Percentiles rank a stretch among this genome's conserved stretches.
Evolutionary conservation across 2,329 filamentous ascomycete species (phyloP).

Genomic region (Penicillium griseofulvum): DNA sequence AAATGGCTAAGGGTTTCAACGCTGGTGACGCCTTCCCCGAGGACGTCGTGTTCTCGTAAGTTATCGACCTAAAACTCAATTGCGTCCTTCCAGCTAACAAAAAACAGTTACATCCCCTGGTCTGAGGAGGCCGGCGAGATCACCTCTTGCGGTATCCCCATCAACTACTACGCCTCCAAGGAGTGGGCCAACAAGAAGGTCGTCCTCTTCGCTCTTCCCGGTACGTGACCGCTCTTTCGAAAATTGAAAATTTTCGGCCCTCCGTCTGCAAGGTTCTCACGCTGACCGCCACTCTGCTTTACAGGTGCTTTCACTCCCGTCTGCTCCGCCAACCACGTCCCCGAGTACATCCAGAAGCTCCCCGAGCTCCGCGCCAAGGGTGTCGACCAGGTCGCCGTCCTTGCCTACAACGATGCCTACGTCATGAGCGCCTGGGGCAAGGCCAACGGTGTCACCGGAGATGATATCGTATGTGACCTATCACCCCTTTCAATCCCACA

Average conservation of each 20-base stretch:
- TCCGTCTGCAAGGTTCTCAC: constrained; percentile 7
- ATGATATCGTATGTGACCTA: constrained; percentile 58
- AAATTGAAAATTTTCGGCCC: not conserved
- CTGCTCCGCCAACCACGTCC: constrained; percentile 77
- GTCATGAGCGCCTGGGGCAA: constrained; percentile 91
- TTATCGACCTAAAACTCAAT: constrained; percentile 11
- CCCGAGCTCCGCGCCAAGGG: constrained; percentile 72
- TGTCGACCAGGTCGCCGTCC: constrained; percentile 76
- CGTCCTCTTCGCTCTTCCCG: constrained; percentile 66
- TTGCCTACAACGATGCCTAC: constrained; percentile 80
- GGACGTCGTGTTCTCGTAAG: constrained; percentile 72
- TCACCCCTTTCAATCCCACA: not conserved
- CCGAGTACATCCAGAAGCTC: constrained; percentile 72
- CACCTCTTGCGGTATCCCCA: constrained; percentile 73
- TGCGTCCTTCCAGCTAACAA: constrained; percentile 2
- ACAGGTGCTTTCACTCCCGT: constrained; percentile 78
- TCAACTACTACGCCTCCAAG: constrained; percentile 76
- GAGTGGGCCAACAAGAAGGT: constrained; percentile 70
- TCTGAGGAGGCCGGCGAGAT: constrained; percentile 66
- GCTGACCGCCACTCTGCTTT: constrained; percentile 16
- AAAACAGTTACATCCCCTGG: constrained; percentile 70
- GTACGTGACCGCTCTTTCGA: constrained; percentile 36
- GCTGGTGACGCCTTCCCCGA: constrained; percentile 80
- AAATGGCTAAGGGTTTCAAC: constrained; percentile 65
- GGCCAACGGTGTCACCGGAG: constrained; percentile 73